These are phyloP conservation scores for Termitomyces sp. DNA, from an alignment of 768 basidiomycete genomes.

Conservation along the genomic window DNA sequence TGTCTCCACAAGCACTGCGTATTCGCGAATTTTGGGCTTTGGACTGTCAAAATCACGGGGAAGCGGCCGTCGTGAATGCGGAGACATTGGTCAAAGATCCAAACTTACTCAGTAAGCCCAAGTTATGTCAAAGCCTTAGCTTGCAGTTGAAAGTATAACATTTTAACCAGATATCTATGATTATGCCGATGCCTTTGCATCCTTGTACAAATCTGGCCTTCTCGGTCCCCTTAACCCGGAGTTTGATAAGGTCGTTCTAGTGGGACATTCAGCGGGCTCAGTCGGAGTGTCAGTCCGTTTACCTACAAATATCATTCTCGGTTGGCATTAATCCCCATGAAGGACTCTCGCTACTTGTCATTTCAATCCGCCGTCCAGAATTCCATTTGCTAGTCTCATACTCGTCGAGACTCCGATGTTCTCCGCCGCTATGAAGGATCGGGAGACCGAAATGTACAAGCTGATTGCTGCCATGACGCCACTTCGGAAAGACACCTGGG, in stretches of 20 bases:
- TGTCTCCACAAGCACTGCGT: not conserved
- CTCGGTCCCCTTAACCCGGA: constrained; percentile 19
- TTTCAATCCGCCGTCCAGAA: constrained; percentile 24
- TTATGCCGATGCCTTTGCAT: constrained; percentile 26
- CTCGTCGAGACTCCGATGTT: constrained; percentile 24
- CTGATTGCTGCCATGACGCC: constrained; percentile 21
- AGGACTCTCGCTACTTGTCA: constrained; percentile 8
- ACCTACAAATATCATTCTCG: not conserved
- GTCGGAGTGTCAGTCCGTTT: constrained; percentile 22
- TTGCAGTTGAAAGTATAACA: not conserved
- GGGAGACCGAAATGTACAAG: constrained; percentile 24
- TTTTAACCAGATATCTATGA: constrained; percentile 23
- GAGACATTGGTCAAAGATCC: constrained; percentile 16
- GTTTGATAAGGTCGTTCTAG: constrained; percentile 22
- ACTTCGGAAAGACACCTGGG: constrained; percentile 23
- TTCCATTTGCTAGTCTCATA: constrained; percentile 23
- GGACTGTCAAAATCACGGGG: constrained; percentile 37
- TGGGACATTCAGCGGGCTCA: constrained; percentile 29
- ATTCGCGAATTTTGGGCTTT: constrained; percentile 34
- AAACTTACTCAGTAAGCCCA: constrained; percentile 16
- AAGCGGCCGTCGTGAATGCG: constrained; percentile 31
- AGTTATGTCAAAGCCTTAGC: not conserved
- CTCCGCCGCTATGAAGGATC: constrained; percentile 16
- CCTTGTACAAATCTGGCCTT: constrained; percentile 22
- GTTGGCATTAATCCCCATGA: constrained; percentile 13